A percentile compares a stretch with the other conserved stretches of the same genome.
These are phyloP conservation scores for Eremomyces bilateralis DNA, from an alignment of 495 filamentous ascomycete species.

Conservation along the genomic window DNA sequence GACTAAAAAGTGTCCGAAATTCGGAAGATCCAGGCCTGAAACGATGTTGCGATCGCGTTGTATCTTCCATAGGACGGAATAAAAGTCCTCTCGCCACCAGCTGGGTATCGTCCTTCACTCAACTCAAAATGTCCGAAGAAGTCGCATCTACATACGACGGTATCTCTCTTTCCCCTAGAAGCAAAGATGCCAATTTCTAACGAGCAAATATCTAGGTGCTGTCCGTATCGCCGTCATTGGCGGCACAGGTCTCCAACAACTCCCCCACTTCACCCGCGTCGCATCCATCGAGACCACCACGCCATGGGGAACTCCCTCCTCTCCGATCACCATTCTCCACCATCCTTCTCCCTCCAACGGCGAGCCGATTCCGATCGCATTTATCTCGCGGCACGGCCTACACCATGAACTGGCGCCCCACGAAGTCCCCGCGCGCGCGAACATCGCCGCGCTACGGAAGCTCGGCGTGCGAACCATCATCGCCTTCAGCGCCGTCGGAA, in stretches of 20 bases:
- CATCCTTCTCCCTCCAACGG: slow-evolving; percentile 40
- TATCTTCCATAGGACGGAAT: too few relatives aligned
- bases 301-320: slow-evolving; percentile 84
- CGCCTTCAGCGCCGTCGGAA: slow-evolving; percentile 89
- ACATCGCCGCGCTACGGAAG: slow-evolving; percentile 79
- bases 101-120: too few relatives aligned
- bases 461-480: slow-evolving; percentile 78
- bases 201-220: slow-evolving; percentile 34
- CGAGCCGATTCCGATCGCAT: slow-evolving; percentile 53
- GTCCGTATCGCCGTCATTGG: slow-evolving; percentile 91
- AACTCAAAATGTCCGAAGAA: too few relatives aligned
- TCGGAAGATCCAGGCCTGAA: too few relatives aligned
- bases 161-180: too few relatives aligned
- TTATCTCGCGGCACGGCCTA: slow-evolving; percentile 75
- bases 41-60: too few relatives aligned
- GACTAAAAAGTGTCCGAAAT: too few relatives aligned
- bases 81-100: too few relatives aligned
- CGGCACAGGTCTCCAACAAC: slow-evolving; percentile 65
- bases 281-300: slow-evolving; percentile 50
- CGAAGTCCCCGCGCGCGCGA: slow-evolving; percentile 77
- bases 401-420: slow-evolving; percentile 83
- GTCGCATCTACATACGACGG: too few relatives aligned
- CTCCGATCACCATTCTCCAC: slow-evolving; percentile 73
- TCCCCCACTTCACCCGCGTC: slow-evolving; percentile 57
- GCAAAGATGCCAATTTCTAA: too few relatives aligned